phyloP scores from a whole-genome alignment of 192 early-diverging fungal species.

The Gamsiella multidivaricata region DNA sequence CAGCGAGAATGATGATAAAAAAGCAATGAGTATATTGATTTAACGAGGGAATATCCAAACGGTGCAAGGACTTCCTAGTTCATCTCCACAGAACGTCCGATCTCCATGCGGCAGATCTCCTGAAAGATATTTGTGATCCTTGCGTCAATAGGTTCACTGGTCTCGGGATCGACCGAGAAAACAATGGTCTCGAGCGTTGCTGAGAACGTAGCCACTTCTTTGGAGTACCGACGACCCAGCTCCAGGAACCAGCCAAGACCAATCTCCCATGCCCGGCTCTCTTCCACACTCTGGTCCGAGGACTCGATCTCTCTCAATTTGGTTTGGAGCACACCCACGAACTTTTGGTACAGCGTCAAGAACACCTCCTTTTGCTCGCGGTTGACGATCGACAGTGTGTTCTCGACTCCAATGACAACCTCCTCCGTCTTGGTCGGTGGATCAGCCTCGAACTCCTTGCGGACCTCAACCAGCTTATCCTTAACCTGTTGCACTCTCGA shows the following conservation, averaged over 20 bases:
- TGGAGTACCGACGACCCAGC: slow-evolving; percentile 66
- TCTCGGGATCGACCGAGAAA: slow-evolving; percentile 55
- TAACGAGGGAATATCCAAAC: too few relatives aligned
- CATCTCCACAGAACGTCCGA: slow-evolving; percentile 50
- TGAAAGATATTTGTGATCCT: slow-evolving; percentile 49
- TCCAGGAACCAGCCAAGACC: slow-evolving; percentile 68
- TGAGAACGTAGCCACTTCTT: slow-evolving; percentile 59
- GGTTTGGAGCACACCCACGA: slow-evolving; percentile 62
- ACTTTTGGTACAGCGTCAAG: slow-evolving; percentile 75
- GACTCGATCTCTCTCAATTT: slow-evolving; percentile 45
- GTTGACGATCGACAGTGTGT: slow-evolving; percentile 72
- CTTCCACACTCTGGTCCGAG: slow-evolving; percentile 16
- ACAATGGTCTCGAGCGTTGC: slow-evolving; percentile 57
- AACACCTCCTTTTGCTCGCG: slow-evolving; percentile 88
- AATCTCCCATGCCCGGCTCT: slow-evolving; percentile 46
- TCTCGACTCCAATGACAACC: slow-evolving; percentile 59
- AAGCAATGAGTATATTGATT: too few relatives aligned
- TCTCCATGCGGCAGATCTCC: slow-evolving; percentile 54
- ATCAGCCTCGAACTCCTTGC: slow-evolving; percentile 54
- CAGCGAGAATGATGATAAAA: slow-evolving; percentile 1
- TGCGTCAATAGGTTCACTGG: slow-evolving; percentile 22
- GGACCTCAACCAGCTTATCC: slow-evolving; percentile 59
- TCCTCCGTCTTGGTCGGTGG: slow-evolving; percentile 38
- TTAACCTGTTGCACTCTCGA: slow-evolving; percentile 80
- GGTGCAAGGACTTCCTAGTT: slow-evolving; percentile 21